These are phyloP conservation scores for Moelleriella libera DNA, from an alignment of 2,329 filamentous ascomycete species.

Conservation along the genomic window DNA sequence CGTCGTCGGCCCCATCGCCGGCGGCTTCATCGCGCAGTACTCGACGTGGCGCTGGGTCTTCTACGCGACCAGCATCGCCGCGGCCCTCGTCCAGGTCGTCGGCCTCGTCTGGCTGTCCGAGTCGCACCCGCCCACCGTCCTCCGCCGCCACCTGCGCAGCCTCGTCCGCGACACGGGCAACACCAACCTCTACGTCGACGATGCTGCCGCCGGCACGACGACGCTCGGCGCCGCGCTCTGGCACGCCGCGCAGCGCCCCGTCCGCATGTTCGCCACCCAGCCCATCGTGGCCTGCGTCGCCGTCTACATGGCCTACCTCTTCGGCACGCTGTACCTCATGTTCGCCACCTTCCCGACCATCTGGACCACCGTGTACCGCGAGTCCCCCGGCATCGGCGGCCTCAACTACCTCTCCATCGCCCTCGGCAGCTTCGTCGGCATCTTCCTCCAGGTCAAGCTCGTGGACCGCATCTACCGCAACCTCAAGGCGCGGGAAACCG, in stretches of 20 bases:
- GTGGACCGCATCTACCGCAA: slow-evolving; percentile 8
- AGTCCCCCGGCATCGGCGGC: slow-evolving; percentile 26
- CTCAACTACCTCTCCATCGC: slow-evolving; percentile 35
- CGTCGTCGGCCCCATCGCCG: slow-evolving; percentile 25
- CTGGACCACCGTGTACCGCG: slow-evolving; percentile 28
- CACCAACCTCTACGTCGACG: neutral
- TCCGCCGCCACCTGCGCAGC: slow-evolving; percentile 6
- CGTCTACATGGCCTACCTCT: slow-evolving; percentile 30
- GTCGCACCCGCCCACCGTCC: slow-evolving; percentile 12
- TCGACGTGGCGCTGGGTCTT: slow-evolving; percentile 23
- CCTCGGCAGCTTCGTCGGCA: slow-evolving; percentile 34
- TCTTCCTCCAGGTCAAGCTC: slow-evolving; percentile 23
- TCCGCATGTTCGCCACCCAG: slow-evolving; percentile 29
- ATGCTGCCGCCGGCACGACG: neutral
- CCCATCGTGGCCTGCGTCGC: slow-evolving; percentile 32
- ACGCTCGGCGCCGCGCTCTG: neutral
- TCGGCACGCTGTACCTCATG: slow-evolving; percentile 35
- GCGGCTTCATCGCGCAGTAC: slow-evolving; percentile 16
- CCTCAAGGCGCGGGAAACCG: slow-evolving; percentile 2
- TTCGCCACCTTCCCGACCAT: slow-evolving; percentile 34
- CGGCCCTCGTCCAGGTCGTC: slow-evolving; percentile 6
- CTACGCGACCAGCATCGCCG: slow-evolving; percentile 17
- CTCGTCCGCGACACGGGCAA: slow-evolving; percentile 4
- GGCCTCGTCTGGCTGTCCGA: slow-evolving; percentile 15
- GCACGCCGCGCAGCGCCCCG: slow-evolving; percentile 23